Percentiles rank a stretch among this genome's conserved stretches.
Evolutionary conservation across 495 filamentous ascomycete genomes (phyloP).

Genomic region (Neurospora sp.): DNA sequence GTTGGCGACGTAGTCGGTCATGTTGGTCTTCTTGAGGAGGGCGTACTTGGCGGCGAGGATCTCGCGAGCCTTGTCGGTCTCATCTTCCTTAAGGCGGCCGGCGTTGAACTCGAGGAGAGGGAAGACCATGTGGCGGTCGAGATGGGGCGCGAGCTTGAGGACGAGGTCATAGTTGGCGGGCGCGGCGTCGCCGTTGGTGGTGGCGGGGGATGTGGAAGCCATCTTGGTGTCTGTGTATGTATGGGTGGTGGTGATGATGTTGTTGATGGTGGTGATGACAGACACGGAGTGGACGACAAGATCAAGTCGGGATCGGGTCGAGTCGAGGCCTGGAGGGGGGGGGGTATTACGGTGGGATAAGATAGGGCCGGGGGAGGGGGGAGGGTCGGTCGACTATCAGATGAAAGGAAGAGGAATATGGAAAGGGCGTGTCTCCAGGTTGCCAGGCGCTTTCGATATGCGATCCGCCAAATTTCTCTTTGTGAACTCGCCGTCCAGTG

Average conservation of each 20-base stretch:
- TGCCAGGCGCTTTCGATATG: not conserved
- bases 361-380: not conserved
- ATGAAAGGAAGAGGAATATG: not conserved
- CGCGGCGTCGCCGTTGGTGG: conserved; percentile 40
- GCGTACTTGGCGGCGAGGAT: conserved; percentile 78
- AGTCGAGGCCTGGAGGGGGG: not conserved
- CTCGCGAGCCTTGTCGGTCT: conserved; percentile 49
- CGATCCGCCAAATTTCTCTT: conserved; percentile 22
- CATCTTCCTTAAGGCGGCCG: conserved; percentile 42
- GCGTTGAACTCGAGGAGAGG: conserved; percentile 78
- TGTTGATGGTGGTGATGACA: not conserved
- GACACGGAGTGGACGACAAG: not conserved
- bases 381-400: not conserved
- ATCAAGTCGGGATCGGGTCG: not conserved
- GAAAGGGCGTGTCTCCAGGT: not conserved
- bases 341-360: not conserved
- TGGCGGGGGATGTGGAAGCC: conserved; percentile 27
- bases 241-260: not conserved
- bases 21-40: conserved; percentile 90
- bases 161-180: conserved; percentile 65
- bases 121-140: conserved; percentile 94
- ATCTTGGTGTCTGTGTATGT: conserved; percentile 7
- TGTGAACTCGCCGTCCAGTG: conserved; percentile 4
- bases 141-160: conserved; percentile 78
- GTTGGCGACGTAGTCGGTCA: conserved; percentile 91